Evolutionary conservation across 2,329 filamentous ascomycete species (phyloP).

Genomic region (Diaporthe helianthi): DNA sequence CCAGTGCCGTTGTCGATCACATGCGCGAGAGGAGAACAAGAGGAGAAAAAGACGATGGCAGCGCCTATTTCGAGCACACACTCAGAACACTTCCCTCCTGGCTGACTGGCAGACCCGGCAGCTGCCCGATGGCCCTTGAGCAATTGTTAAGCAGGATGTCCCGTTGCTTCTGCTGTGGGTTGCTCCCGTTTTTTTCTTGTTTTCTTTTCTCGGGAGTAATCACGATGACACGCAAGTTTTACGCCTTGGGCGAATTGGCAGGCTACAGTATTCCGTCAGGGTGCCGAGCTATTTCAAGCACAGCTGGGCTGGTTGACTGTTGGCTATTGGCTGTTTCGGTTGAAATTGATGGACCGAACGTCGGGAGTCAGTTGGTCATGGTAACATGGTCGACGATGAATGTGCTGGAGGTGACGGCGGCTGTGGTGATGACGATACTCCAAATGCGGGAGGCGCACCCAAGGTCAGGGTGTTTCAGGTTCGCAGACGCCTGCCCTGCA

Average conservation of each 20-base stretch:
- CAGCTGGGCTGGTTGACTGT: neutral
- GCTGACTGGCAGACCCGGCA: neutral
- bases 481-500: conserved; percentile 11
- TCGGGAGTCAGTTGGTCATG: neutral
- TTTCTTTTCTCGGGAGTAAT: conserved; percentile 16
- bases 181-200: conserved; percentile 15
- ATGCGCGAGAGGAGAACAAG: neutral
- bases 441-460: neutral
- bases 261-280: too few relatives aligned
- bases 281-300: neutral
- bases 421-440: neutral
- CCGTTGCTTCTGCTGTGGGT: conserved; percentile 17
- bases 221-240: conserved; percentile 13
- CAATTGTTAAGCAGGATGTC: neutral
- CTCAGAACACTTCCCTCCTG: neutral
- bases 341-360: neutral
- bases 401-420: neutral
- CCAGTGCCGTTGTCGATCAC: conserved; percentile 28
- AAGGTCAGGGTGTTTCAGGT: conserved; percentile 23
- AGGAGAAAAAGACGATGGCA: conserved; percentile 1
- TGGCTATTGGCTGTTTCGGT: neutral
- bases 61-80: conserved; percentile 27
- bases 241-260: neutral
- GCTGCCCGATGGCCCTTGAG: neutral
- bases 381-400: neutral